Base-by-base conservation (phyloP, 1,284 basidiomycete genomes). In the Pseudozyma thailandica region DNA sequence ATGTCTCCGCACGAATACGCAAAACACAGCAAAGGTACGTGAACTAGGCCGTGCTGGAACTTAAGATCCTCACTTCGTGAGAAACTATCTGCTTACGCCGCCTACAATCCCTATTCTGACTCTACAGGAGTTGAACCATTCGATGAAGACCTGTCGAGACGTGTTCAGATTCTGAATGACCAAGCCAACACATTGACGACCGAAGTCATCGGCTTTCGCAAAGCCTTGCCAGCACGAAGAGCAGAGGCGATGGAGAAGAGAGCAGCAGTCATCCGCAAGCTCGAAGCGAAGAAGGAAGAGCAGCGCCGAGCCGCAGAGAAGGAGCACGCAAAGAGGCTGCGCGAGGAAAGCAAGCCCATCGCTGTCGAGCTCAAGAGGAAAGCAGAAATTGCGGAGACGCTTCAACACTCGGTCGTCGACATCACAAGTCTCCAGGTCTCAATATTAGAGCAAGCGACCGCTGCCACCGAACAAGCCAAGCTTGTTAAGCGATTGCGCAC, bases 371-470 rank as follows among this genome's bases (percentile, higher is more conserved):
- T 71, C 46, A 57, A 64, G 47, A 51, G 68, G 33, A 71, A 71
- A 46, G 61, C 56, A 28, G 61, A 71, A 23, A 53, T 64, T 18
- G 68, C 68, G 20, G 51, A 53, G 31, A 71, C 68, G 50, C 57
- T 71, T 18, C 58, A 56, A 27, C 35, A 71, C 12, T 71, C 68
- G 9, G 61, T 71, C 15, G 44, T 55, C 43, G 68, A 71, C 43
- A 64, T 71, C 20, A 64, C 60, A 21, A 53, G 68, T 33, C 57
- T 71, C 5, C 68, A 71, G 43, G 61, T 64, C 61, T 71, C 68
- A 6, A 71, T 71, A 8, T 35, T 71, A 21, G 68, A 71, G 46
- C 68, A 71, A 57, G 68, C 68, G 8, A 71, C 68, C 21, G 68
- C 68, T 18, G 68, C 68, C 35, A 60, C 35, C 47, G 68, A 64